Percentiles rank a stretch among this genome's conserved stretches.
Evolutionary conservation across 495 filamentous ascomycete genomes (phyloP).

Genomic region (Xylaria bambusicola): DNA sequence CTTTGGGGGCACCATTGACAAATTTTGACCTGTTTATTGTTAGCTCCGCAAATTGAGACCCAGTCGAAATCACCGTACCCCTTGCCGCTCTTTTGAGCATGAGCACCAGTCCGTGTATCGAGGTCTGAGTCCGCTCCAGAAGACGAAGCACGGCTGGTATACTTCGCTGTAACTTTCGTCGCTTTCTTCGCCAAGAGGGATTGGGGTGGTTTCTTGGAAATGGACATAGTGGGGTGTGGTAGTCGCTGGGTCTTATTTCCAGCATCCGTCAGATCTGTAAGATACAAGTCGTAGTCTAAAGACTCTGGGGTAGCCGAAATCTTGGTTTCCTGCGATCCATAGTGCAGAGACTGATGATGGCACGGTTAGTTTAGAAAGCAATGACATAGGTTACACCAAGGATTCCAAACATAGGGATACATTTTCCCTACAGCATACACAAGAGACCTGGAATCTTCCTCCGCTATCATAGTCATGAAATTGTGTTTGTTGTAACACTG

Average conservation of each 20-base stretch:
- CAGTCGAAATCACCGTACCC: conserved; percentile 15
- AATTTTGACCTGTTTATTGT: conserved; percentile 16
- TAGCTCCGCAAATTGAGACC: conserved; percentile 12
- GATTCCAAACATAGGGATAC: too few species aligned
- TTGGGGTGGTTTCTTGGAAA: conserved; percentile 33
- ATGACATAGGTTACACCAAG: too few species aligned
- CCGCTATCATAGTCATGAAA: too few species aligned
- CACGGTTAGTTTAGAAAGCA: background rate
- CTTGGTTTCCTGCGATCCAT: conserved; percentile 39
- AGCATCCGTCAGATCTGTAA: conserved; percentile 34
- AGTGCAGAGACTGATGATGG: conserved; percentile 39
- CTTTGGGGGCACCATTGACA: conserved; percentile 17
- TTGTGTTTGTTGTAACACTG: conserved; percentile 21
- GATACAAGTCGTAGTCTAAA: conserved; percentile 47
- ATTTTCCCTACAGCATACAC: too few species aligned
- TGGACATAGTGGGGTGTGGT: conserved; percentile 48
- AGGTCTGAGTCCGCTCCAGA: conserved; percentile 24
- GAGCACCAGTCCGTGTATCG: conserved; percentile 9
- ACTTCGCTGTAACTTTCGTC: conserved; percentile 19
- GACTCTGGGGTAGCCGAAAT: conserved; percentile 37
- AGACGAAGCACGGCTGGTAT: conserved; percentile 17
- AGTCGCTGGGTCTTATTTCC: conserved; percentile 35
- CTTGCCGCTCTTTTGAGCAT: conserved; percentile 18
- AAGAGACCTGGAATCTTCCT: too few species aligned
- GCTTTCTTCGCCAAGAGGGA: conserved; percentile 12